These are phyloP conservation scores for Cordia subcordata DNA, from an alignment of 257 asterid genomes.

Conservation along the genomic window DNA sequence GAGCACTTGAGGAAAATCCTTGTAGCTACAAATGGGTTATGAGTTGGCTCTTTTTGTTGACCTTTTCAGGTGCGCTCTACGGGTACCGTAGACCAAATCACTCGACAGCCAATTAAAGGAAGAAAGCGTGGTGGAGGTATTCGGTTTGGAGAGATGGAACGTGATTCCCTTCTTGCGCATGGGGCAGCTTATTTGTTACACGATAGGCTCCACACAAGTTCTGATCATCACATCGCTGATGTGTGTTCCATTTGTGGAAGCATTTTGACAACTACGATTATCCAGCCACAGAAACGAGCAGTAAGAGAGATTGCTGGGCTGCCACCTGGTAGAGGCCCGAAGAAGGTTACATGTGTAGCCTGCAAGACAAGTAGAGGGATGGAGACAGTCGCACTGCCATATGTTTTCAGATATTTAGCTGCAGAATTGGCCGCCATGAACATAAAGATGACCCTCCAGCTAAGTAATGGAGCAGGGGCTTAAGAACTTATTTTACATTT, in stretches of 20 bases:
- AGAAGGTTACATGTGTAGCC: conserved; percentile 60
- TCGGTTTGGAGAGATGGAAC: conserved; percentile 98
- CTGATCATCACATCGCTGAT: conserved; percentile 88
- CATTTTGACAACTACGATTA: conserved; percentile 60
- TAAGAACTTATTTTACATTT: conserved; percentile 7
- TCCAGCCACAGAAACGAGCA: conserved; percentile 41
- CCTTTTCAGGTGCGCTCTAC: conserved; percentile 88
- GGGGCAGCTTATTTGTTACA: conserved; percentile 93
- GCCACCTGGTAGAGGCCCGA: conserved; percentile 53
- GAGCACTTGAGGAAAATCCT: too few species aligned
- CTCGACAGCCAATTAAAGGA: conserved; percentile 94
- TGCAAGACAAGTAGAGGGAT: conserved; percentile 80
- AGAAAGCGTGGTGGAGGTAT: conserved; percentile 96
- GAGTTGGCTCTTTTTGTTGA: not conserved
- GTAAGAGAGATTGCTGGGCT: conserved; percentile 46
- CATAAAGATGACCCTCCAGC: conserved; percentile 67
- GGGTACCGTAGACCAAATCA: conserved; percentile 73
- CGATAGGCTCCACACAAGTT: conserved; percentile 88
- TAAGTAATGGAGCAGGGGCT: conserved; percentile 53
- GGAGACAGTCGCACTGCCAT: conserved; percentile 98
- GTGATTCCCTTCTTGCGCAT: conserved; percentile 93
- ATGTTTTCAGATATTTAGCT: conserved; percentile 82
- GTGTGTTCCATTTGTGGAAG: conserved; percentile 90
- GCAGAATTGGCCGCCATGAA: conserved; percentile 97
- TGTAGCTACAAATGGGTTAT: not conserved